phyloP scores from a whole-genome alignment of 805 yeast species.

The Candida boleticola region DNA sequence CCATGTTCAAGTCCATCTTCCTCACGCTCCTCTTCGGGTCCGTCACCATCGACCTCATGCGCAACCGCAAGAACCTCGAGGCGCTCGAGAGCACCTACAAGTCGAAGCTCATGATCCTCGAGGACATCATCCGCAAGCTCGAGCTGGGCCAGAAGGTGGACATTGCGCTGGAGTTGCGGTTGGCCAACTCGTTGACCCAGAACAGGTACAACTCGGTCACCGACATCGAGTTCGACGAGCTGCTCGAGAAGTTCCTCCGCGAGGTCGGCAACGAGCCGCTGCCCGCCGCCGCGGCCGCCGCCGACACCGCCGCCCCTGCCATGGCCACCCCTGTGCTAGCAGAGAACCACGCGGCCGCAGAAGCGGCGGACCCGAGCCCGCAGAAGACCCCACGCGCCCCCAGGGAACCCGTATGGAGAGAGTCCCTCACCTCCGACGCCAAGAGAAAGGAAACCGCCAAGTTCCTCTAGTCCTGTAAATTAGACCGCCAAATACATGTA shows the following conservation, averaged over 20 bases:
- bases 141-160: constrained; percentile 38
- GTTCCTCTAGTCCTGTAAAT: constrained; percentile 3
- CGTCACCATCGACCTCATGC: constrained; percentile 47
- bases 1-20: constrained; percentile 36
- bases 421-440: not conserved
- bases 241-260: constrained; percentile 33
- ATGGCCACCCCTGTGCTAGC: no score
- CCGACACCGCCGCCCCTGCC: no score
- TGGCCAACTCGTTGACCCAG: constrained; percentile 44
- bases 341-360: no score
- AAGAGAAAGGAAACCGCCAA: constrained; percentile 1
- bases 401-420: not conserved
- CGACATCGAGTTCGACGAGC: constrained; percentile 40
- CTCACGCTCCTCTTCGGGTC: constrained; percentile 42
- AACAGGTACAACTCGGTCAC: constrained; percentile 28
- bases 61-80: constrained; percentile 43
- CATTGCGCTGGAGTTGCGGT: constrained; percentile 37
- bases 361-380: no score
- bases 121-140: constrained; percentile 29
- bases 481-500: no score
- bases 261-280: constrained; percentile 17
- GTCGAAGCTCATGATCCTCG: constrained; percentile 31
- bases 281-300: not conserved
- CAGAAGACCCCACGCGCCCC: not conserved
- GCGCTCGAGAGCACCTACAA: constrained; percentile 38